Evolutionary conservation across 441 rosid genomes (phyloP).

Genomic region (Bruguiera hainesii): DNA sequence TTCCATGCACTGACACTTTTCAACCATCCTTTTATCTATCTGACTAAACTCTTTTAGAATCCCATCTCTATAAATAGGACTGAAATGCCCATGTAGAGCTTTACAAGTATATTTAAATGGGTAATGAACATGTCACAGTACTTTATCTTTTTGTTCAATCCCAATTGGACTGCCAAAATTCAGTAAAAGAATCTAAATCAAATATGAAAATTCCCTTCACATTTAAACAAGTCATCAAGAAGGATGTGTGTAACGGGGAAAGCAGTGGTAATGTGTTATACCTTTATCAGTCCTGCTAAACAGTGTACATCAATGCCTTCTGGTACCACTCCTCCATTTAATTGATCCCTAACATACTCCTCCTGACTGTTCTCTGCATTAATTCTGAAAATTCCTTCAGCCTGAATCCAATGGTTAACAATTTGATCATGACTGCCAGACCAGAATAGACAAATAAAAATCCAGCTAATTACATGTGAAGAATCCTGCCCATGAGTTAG

Average conservation of each 20-base stretch:
- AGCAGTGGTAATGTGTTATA: slow-evolving; percentile 18
- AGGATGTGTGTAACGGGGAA: slow-evolving; percentile 2
- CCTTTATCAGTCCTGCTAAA: slow-evolving; percentile 94
- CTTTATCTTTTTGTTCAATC: no score
- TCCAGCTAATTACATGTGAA: not conserved
- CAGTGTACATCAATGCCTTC: slow-evolving; percentile 77
- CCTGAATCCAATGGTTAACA: slow-evolving; percentile 38
- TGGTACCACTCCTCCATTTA: slow-evolving; percentile 68
- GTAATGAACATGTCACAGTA: no score
- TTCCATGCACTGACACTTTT: no score
- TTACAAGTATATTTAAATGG: no score
- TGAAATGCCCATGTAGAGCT: no score
- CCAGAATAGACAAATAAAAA: not conserved
- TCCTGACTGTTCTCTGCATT: slow-evolving; percentile 83
- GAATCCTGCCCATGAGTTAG: not conserved
- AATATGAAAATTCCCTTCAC: slow-evolving; percentile 5
- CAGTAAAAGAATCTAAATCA: not conserved
- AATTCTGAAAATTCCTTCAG: slow-evolving; percentile 87
- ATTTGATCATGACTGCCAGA: slow-evolving; percentile 3
- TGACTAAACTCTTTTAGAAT: no score
- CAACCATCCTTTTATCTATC: no score
- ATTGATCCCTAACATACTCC: slow-evolving; percentile 70
- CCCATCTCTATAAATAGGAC: no score
- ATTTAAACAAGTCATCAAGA: not conserved
- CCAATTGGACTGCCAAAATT: no score